Evolutionary conservation across 1,139 yeast species (phyloP), one percentile per base, ranked within the genome.

Genomic region (Tardiomyces blankii): DNA sequence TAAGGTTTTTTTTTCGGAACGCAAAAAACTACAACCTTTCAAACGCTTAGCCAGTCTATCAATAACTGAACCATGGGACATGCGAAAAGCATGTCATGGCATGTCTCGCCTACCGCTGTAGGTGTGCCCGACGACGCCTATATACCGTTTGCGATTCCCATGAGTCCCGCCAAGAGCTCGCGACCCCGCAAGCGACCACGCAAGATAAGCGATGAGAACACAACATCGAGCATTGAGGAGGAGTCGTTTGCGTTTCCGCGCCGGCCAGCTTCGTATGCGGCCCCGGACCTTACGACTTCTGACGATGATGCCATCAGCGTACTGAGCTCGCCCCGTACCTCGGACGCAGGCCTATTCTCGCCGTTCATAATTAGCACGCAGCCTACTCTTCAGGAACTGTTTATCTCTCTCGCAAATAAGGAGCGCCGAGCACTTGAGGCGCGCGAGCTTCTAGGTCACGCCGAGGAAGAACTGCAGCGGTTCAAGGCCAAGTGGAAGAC

Each of bases 401-500:
- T 64, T 45, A 63, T 57, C 28, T 49, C 58, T 27, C 55, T 64
- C 48, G 68, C 68, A 21, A 55, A 56, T 49, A 64, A 64, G 46
- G 68, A 64, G 48, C 59, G 68, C 9, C 55, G 60, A 21, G 66
- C 64, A 23, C 54, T 64, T 28, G 68, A 64, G 49, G 67, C 68
- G 13, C 52, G 54, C 21, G 66, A 64, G 45, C 54, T 48, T 23
- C 56, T 62, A 35, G 47, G 32, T 49, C 18, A 35, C 38, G 51
- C 51, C 25, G 18, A 39, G 30, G 47, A 39, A 28, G 55, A 45
- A 9, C 48, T 51, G 25, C 44, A 39, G 21, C 32, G 39, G 14
- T 52, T 51, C 43, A 43, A 51, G 18, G 47, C 42, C 12, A 30
- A 30, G 11, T 30, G 35, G 35, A 30, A 30, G 16, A 13, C 35